Percentiles rank a stretch among this genome's conserved stretches.
phyloP scores from a whole-genome alignment of 2,329 filamentous ascomycete species.

The Anthostomella pinea region DNA sequence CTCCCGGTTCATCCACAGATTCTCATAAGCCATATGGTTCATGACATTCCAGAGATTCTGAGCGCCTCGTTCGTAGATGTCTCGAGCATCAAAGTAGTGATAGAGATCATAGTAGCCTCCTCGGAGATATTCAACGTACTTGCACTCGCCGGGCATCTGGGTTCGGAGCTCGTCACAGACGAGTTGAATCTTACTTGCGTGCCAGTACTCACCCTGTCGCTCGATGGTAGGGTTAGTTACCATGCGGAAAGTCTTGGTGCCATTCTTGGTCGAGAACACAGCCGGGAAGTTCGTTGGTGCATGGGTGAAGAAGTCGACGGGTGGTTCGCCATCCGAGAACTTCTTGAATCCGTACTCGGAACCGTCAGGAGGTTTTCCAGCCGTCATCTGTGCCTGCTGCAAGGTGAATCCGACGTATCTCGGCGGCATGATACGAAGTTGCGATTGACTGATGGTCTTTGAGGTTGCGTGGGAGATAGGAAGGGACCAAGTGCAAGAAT shows the following conservation, averaged over 20 bases:
- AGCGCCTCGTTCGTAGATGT: slow-evolving; percentile 46
- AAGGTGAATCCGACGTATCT: slow-evolving; percentile 16
- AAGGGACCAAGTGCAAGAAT: too few species aligned
- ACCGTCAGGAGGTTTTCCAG: slow-evolving; percentile 14
- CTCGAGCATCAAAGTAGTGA: slow-evolving; percentile 45
- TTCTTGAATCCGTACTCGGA: slow-evolving; percentile 1
- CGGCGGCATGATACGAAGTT: slow-evolving; percentile 7
- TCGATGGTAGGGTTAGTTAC: slow-evolving; percentile 29
- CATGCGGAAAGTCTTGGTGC: slow-evolving; percentile 28
- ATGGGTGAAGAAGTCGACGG: slow-evolving; percentile 17
- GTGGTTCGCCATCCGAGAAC: slow-evolving; percentile 18
- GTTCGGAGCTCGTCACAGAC: slow-evolving; percentile 18
- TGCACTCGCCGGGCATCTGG: slow-evolving; percentile 10
- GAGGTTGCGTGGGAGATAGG: too few species aligned
- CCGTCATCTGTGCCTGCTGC: slow-evolving; percentile 12
- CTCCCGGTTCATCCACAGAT: slow-evolving; percentile 31
- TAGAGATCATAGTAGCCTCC: slow-evolving; percentile 41
- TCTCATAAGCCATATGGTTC: slow-evolving; percentile 40
- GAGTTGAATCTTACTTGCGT: slow-evolving; percentile 33
- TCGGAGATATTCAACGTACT: slow-evolving; percentile 11
- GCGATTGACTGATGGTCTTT: too few species aligned
- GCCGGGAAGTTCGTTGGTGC: slow-evolving; percentile 21
- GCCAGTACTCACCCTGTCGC: slow-evolving; percentile 37
- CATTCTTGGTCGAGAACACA: slow-evolving; percentile 39
- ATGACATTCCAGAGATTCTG: slow-evolving; percentile 49